Evolutionary conservation across 768 basidiomycete species (phyloP).

Genomic region (Amanita molliuscula): DNA sequence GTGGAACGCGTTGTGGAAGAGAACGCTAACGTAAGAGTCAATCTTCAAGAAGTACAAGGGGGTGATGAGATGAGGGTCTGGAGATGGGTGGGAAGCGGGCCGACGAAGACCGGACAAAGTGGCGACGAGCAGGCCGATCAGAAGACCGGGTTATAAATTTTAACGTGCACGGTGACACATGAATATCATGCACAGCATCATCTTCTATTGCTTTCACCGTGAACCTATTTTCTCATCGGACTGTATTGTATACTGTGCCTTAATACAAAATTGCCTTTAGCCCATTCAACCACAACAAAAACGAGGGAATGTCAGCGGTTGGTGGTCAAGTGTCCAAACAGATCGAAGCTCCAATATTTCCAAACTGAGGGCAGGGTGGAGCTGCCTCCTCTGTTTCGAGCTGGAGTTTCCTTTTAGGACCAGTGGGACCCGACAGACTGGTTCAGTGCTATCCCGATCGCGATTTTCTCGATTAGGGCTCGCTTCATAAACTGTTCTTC

Average conservation of each 20-base stretch:
- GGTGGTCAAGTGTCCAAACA: neutral
- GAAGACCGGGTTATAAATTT: neutral
- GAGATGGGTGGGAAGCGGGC: constrained; percentile 71
- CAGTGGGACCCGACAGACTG: constrained; percentile 29
- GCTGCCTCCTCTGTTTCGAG: constrained; percentile 15
- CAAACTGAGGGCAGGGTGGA: neutral
- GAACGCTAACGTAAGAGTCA: constrained; percentile 83
- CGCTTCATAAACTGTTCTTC: constrained; percentile 98
- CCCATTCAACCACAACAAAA: constrained; percentile 1
- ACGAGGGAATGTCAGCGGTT: neutral
- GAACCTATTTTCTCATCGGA: neutral
- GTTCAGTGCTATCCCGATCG: constrained; percentile 44
- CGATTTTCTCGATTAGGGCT: constrained; percentile 89
- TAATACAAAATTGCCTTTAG: constrained; percentile 4
- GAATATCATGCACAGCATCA: neutral
- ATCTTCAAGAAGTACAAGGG: constrained; percentile 72
- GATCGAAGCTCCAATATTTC: neutral
- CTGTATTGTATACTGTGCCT: neutral
- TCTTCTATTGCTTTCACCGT: neutral
- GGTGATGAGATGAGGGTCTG: constrained; percentile 88
- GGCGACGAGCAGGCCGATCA: neutral
- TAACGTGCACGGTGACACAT: neutral
- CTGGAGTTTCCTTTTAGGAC: constrained; percentile 17
- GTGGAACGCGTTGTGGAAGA: constrained; percentile 83
- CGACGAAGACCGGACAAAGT: neutral